phyloP scores from a whole-genome alignment of 2,329 filamentous ascomycete genomes.

The Metarhizium album region DNA sequence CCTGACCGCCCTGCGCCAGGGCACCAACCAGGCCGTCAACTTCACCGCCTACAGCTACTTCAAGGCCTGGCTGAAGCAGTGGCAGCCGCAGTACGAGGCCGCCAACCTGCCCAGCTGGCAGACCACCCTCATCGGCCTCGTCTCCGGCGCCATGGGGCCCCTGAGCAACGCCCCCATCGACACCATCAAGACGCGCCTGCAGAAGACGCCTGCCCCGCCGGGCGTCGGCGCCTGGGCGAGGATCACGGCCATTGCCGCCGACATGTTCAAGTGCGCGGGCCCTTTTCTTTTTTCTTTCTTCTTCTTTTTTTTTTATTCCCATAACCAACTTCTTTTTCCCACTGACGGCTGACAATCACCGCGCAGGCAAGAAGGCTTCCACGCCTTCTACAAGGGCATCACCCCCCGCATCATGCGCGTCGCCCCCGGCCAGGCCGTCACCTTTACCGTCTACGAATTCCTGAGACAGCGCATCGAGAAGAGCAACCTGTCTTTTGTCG shows the following conservation, averaged over 20 bases:
- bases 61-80: slow-evolving; percentile 63
- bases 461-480: slow-evolving; percentile 63
- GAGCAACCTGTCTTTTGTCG: slow-evolving; percentile 48
- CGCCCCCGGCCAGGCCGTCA: slow-evolving; percentile 81
- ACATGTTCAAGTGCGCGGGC: slow-evolving; percentile 66
- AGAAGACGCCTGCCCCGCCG: slow-evolving; percentile 74
- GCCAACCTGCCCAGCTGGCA: slow-evolving; percentile 71
- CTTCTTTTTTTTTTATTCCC: background rate
- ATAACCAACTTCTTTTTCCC: background rate
- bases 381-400: slow-evolving; percentile 98
- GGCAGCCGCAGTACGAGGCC: slow-evolving; percentile 58
- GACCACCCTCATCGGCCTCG: slow-evolving; percentile 81
- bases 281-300: background rate
- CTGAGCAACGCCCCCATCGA: slow-evolving; percentile 96
- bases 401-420: slow-evolving; percentile 96
- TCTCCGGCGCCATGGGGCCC: slow-evolving; percentile 89
- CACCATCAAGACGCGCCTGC: slow-evolving; percentile 94
- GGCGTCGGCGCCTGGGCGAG: slow-evolving; percentile 72
- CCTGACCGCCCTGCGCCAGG: slow-evolving; percentile 86
- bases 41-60: slow-evolving; percentile 97
- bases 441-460: slow-evolving; percentile 68
- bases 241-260: slow-evolving; percentile 65
- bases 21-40: slow-evolving; percentile 95
- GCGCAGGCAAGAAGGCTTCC: slow-evolving; percentile 73
- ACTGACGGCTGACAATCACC: background rate